Evolutionary conservation across 257 asterid genomes (phyloP).

Genomic region (Orobanche coerulescens): DNA sequence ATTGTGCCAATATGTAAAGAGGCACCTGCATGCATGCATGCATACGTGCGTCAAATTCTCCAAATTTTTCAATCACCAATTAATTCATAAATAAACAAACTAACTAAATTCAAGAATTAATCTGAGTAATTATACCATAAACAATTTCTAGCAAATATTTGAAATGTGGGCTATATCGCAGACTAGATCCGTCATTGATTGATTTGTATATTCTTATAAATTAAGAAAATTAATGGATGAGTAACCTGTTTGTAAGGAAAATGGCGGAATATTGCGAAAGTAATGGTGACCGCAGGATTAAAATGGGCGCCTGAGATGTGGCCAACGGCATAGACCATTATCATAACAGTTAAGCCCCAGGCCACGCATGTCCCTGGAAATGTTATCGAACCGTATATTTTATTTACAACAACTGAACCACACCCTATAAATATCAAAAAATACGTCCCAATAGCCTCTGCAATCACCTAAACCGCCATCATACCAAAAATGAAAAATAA

Average conservation of each 20-base stretch:
- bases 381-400: conserved; percentile 44
- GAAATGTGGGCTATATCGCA: too few relatives aligned
- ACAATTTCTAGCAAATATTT: too few relatives aligned
- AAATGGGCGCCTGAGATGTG: conserved; percentile 72
- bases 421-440: conserved; percentile 56
- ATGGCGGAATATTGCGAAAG: conserved; percentile 50
- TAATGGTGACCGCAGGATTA: conserved; percentile 66
- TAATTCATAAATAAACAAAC: background rate
- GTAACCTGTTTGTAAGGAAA: conserved; percentile 44
- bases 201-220: background rate
- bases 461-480: conserved; percentile 35
- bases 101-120: too few relatives aligned
- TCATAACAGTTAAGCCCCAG: conserved; percentile 52
- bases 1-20: conserved; percentile 44
- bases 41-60: too few relatives aligned
- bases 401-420: conserved; percentile 51
- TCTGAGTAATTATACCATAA: too few relatives aligned
- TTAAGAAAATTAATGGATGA: background rate
- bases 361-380: conserved; percentile 53
- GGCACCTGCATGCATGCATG: conserved; percentile 52
- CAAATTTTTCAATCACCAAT: background rate
- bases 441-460: conserved; percentile 58
- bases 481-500: background rate
- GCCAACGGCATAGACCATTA: conserved; percentile 58
- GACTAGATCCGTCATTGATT: too few relatives aligned